These are phyloP conservation scores for Heliamphora pulchella DNA, from an alignment of 179 eudicot species.

Conservation along the genomic window DNA sequence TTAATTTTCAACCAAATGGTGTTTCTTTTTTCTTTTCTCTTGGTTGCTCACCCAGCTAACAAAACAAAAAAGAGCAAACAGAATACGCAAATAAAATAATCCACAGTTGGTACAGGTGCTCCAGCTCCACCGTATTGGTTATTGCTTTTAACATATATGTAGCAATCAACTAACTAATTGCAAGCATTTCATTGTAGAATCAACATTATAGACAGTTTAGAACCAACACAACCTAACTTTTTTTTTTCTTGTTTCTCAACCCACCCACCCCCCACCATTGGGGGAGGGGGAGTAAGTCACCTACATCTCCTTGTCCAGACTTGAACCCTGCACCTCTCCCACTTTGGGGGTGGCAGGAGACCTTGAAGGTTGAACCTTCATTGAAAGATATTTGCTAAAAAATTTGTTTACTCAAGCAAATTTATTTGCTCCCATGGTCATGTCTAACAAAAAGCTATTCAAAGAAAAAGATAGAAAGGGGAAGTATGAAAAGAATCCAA, in stretches of 20 bases:
- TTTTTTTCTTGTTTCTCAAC: neutral
- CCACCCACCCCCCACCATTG: too few relatives aligned
- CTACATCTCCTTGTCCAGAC: neutral
- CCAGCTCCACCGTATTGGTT: neutral
- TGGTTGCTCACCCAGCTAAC: slow-evolving; percentile 4
- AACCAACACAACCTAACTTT: neutral
- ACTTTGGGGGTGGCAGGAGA: too few relatives aligned
- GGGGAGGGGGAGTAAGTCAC: too few relatives aligned
- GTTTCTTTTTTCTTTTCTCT: too few relatives aligned
- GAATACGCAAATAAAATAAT: neutral
- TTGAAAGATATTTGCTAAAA: too few relatives aligned
- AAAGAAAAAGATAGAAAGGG: neutral
- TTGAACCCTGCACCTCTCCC: too few relatives aligned
- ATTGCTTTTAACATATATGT: neutral
- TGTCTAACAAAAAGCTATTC: neutral
- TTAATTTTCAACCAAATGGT: neutral
- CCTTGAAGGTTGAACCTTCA: too few relatives aligned
- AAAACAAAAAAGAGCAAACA: neutral
- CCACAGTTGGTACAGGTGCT: neutral
- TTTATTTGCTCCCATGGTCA: neutral
- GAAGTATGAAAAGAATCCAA: neutral
- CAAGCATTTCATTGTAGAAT: too few relatives aligned
- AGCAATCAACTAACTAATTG: neutral
- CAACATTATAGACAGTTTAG: neutral
- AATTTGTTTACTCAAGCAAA: neutral